phyloP scores from a whole-genome alignment of 2,329 filamentous ascomycete genomes.

The Dactylellina drechsleri region DNA sequence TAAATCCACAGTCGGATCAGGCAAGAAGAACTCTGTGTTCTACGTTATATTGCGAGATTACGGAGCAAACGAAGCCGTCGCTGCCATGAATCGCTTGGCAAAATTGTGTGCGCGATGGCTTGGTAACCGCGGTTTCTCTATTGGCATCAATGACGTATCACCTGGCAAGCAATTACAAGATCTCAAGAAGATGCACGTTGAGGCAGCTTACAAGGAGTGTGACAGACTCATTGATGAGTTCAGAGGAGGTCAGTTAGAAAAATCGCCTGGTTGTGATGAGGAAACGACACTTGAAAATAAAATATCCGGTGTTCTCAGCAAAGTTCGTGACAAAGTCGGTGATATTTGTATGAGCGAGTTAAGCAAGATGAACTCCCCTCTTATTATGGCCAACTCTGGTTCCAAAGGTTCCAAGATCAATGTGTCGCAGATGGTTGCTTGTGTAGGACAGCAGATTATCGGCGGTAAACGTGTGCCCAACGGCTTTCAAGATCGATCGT shows the following conservation, averaged over 20 bases:
- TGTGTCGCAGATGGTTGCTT: conserved; percentile 97
- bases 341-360: conserved; percentile 88
- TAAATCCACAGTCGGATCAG: conserved; percentile 94
- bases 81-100: conserved; percentile 91
- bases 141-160: conserved; percentile 94
- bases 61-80: conserved; percentile 85
- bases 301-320: conserved; percentile 89
- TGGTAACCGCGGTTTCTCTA: conserved; percentile 91
- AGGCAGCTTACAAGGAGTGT: conserved; percentile 80
- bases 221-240: conserved; percentile 84
- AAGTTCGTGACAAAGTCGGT: conserved; percentile 90
- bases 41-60: conserved; percentile 97
- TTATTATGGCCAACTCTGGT: conserved; percentile 96
- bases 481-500: conserved; percentile 92
- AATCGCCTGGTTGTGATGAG: conserved; percentile 87
- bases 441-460: conserved; percentile 98
- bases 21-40: conserved; percentile 97
- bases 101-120: conserved; percentile 89
- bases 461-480: conserved; percentile 90
- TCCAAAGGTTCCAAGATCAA: conserved; percentile 98
- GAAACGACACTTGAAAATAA: conserved; percentile 90
- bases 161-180: conserved; percentile 76
- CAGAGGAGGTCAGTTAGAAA: conserved; percentile 81
- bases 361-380: conserved; percentile 88
- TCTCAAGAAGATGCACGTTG: conserved; percentile 80